Percentiles rank a stretch among this genome's conserved stretches.
These are phyloP conservation scores for Nitzschia putrida DNA, from an alignment of 108 stramenopile species.

Conservation along the genomic window DNA sequence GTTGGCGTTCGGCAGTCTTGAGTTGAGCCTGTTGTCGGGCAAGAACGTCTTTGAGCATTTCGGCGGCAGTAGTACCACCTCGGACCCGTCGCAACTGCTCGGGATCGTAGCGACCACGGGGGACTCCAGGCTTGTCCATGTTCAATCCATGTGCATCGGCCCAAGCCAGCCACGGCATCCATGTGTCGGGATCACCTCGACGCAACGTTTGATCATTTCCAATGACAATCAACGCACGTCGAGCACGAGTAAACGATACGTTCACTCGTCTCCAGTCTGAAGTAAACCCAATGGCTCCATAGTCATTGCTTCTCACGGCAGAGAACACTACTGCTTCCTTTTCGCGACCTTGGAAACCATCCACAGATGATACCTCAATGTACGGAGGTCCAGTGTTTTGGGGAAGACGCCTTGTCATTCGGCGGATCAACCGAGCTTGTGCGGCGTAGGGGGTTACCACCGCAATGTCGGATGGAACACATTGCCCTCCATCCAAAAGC, in stretches of 20 bases:
- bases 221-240: constrained; percentile 90
- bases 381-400: constrained; percentile 66
- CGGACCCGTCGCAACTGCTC: constrained; percentile 91
- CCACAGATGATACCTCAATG: constrained; percentile 95
- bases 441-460: constrained; percentile 99
- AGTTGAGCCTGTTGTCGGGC: constrained; percentile 87
- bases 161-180: constrained; percentile 88
- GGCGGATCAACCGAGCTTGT: constrained; percentile 92
- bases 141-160: constrained; percentile 90
- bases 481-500: constrained; percentile 84
- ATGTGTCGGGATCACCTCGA: constrained; percentile 87
- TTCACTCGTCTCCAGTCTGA: constrained; percentile 97
- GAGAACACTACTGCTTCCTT: constrained; percentile 98
- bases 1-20: constrained; percentile 75
- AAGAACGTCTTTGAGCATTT: constrained; percentile 90
- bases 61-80: constrained; percentile 91
- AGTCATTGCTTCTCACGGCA: constrained; percentile 93
- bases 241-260: constrained; percentile 97
- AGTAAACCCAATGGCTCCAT: constrained; percentile 95
- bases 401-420: constrained; percentile 67
- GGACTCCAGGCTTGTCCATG: constrained; percentile 86
- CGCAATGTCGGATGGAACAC: constrained; percentile 88
- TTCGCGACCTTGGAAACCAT: constrained; percentile 99
- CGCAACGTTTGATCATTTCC: constrained; percentile 90
- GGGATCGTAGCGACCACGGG: constrained; percentile 87